Conservation (phyloP, 2,329 filamentous ascomycete genomes). For the Ascochyta viciae-villosae region DNA sequence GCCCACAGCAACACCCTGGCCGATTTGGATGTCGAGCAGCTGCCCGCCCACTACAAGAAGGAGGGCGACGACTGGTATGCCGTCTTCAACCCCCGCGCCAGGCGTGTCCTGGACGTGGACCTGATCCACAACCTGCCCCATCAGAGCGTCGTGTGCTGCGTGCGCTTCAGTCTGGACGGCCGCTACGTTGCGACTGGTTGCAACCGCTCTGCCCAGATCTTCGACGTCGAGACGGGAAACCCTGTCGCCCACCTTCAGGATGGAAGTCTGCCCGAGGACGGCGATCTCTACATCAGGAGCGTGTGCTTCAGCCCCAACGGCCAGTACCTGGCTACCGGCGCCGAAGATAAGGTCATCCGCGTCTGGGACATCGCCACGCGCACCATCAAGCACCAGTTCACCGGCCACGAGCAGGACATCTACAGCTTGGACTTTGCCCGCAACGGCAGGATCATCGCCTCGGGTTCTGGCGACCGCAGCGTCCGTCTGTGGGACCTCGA, state of each 20-base stretch:
- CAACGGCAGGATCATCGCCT: constrained; percentile 92
- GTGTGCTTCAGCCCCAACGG: constrained; percentile 99
- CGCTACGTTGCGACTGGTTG: constrained; percentile 96
- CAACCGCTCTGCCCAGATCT: constrained; percentile 99
- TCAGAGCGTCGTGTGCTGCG: constrained; percentile 97
- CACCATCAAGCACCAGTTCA: constrained; percentile 89
- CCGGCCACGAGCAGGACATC: constrained; percentile 98
- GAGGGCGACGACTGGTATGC: constrained; percentile 93
- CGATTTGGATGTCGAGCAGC: constrained; percentile 84
- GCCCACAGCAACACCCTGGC: constrained; percentile 72
- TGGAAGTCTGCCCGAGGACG: constrained; percentile 82
- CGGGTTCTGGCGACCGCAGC: constrained; percentile 91
- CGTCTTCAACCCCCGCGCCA: constrained; percentile 92
- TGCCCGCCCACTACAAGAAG: constrained; percentile 87
- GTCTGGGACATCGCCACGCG: constrained; percentile 92
- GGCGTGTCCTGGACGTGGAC: constrained; percentile 89
- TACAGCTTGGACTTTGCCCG: constrained; percentile 95
- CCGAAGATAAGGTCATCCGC: constrained; percentile 95
- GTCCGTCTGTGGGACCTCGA: constrained; percentile 97
- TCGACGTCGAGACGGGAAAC: constrained; percentile 85
- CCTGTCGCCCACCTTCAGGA: constrained; percentile 92
- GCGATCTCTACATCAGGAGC: constrained; percentile 95
- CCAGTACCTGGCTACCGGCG: constrained; percentile 90
- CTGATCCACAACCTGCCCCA: constrained; percentile 91
- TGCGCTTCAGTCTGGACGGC: constrained; percentile 94